Evolutionary conservation across 2,329 filamentous ascomycete genomes (phyloP).

Genomic region (Nigrospora sphaerica): DNA sequence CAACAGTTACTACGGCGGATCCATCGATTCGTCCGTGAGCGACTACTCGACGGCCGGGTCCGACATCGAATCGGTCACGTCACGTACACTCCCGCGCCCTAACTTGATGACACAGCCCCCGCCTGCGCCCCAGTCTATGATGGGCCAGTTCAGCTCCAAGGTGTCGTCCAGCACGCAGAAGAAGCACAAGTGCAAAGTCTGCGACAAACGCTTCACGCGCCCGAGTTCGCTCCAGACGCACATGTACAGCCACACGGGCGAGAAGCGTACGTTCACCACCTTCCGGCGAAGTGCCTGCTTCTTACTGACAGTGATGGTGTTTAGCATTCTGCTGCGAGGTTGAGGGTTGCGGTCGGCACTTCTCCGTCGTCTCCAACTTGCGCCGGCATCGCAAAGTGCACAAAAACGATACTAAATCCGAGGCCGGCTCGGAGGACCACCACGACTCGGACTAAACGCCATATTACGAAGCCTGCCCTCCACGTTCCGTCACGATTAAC

Average conservation of each 20-base stretch:
- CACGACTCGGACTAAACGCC: conserved; percentile 49
- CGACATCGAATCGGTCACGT: conserved; percentile 74
- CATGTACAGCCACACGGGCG: conserved; percentile 97
- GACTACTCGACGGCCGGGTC: conserved; percentile 89
- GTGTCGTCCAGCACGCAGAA: conserved; percentile 93
- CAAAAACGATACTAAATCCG: conserved; percentile 64
- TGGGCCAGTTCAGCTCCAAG: conserved; percentile 97
- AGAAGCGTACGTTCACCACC: conserved; percentile 72
- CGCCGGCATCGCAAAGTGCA: conserved; percentile 94
- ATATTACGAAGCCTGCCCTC: not conserved
- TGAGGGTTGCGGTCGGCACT: conserved; percentile 89
- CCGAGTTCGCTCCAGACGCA: conserved; percentile 93
- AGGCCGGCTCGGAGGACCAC: conserved; percentile 57
- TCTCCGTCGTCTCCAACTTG: conserved; percentile 94
- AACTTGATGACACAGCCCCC: conserved; percentile 59
- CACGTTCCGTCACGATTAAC: too few relatives aligned
- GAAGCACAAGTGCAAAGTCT: conserved; percentile 99
- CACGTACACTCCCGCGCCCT: conserved; percentile 77
- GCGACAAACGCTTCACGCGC: conserved; percentile 93
- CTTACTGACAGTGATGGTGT: conserved; percentile 6
- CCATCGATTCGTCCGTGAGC: conserved; percentile 76
- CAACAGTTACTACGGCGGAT: conserved; percentile 71
- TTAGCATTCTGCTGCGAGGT: conserved; percentile 90
- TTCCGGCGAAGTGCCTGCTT: not conserved
- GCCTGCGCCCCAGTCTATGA: conserved; percentile 91